Conservation (phyloP, 805 yeast genomes). For the Dipodascus albidus region DNA sequence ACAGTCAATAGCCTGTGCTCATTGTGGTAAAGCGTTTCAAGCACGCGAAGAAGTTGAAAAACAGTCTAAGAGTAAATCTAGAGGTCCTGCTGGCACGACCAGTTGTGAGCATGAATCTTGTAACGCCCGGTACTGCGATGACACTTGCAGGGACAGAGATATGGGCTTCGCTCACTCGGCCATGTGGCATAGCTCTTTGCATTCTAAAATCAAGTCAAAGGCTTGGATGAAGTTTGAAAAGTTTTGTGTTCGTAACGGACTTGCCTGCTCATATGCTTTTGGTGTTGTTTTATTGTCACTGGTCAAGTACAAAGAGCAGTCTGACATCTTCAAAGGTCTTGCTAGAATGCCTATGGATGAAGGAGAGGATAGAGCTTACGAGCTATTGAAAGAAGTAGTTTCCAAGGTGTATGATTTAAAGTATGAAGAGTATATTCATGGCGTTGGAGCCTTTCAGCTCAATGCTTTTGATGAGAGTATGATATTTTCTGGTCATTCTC, state of each 20-base stretch:
- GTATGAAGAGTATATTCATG: slow-evolving; percentile 45
- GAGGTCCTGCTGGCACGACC: slow-evolving; percentile 11
- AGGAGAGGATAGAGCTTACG: slow-evolving; percentile 42
- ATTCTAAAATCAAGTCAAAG: slow-evolving; percentile 22
- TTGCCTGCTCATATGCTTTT: slow-evolving; percentile 59
- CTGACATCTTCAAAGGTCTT: slow-evolving; percentile 45
- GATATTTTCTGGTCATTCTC: slow-evolving; percentile 46
- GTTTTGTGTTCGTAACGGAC: slow-evolving; percentile 50
- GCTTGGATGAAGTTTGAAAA: slow-evolving; percentile 46
- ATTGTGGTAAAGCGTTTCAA: slow-evolving; percentile 50
- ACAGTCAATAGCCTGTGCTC: slow-evolving; percentile 56
- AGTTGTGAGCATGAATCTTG: slow-evolving; percentile 61
- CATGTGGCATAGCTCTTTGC: slow-evolving; percentile 40
- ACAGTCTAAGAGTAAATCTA: background rate
- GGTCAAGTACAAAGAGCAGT: slow-evolving; percentile 30
- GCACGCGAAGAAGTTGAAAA: slow-evolving; percentile 15
- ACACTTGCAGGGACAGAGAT: slow-evolving; percentile 45
- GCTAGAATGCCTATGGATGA: slow-evolving; percentile 59
- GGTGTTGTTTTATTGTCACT: slow-evolving; percentile 42
- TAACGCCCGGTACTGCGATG: slow-evolving; percentile 60
- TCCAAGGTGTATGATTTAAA: slow-evolving; percentile 21
- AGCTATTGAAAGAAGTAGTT: slow-evolving; percentile 39
- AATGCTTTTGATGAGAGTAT: slow-evolving; percentile 59
- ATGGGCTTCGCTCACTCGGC: slow-evolving; percentile 35
- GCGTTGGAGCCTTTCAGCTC: slow-evolving; percentile 63